These are phyloP conservation scores for Diaporthe sp. DNA, from an alignment of 2,329 filamentous ascomycete species.

Conservation along the genomic window DNA sequence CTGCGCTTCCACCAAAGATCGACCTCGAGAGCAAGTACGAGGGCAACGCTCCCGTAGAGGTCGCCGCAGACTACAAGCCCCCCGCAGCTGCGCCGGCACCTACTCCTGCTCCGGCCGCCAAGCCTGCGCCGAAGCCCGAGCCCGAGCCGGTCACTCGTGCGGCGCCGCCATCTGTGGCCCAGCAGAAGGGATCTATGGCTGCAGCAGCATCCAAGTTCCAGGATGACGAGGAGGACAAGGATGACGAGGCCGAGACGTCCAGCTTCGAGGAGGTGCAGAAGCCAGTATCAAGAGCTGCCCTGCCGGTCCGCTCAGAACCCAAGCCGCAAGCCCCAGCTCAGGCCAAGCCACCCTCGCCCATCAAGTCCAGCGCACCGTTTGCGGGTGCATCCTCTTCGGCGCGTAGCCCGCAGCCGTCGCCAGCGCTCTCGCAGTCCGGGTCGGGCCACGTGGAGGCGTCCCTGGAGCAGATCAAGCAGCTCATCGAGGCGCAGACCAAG, in stretches of 20 bases:
- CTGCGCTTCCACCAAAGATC: constrained; percentile 88
- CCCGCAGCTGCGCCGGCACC: constrained; percentile 60
- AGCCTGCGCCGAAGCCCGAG: constrained; percentile 65
- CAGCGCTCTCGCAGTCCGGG: constrained; percentile 57
- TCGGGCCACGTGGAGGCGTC: constrained; percentile 67
- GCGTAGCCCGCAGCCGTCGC: constrained; percentile 38
- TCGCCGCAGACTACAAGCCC: constrained; percentile 77
- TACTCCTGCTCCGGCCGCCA: constrained; percentile 58
- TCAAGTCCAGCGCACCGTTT: constrained; percentile 46
- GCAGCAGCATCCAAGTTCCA: constrained; percentile 89
- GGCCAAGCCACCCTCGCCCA: constrained; percentile 49
- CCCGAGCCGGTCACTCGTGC: constrained; percentile 64
- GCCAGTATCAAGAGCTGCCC: constrained; percentile 72
- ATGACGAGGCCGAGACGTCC: constrained; percentile 74
- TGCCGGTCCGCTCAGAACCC: constrained; percentile 54
- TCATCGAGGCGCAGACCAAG: constrained; percentile 82
- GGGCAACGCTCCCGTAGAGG: constrained; percentile 82
- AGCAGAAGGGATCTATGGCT: constrained; percentile 90
- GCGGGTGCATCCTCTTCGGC: constrained; percentile 57
- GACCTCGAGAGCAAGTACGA: constrained; percentile 94
- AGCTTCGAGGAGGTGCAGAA: constrained; percentile 90
- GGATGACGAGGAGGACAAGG: constrained; percentile 73
- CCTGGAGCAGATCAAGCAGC: constrained; percentile 81
- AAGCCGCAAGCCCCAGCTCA: constrained; percentile 61
- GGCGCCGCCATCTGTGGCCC: constrained; percentile 78